phyloP scores from a whole-genome alignment of 2,329 filamentous ascomycete genomes.

The Aciculosporium take region DNA sequence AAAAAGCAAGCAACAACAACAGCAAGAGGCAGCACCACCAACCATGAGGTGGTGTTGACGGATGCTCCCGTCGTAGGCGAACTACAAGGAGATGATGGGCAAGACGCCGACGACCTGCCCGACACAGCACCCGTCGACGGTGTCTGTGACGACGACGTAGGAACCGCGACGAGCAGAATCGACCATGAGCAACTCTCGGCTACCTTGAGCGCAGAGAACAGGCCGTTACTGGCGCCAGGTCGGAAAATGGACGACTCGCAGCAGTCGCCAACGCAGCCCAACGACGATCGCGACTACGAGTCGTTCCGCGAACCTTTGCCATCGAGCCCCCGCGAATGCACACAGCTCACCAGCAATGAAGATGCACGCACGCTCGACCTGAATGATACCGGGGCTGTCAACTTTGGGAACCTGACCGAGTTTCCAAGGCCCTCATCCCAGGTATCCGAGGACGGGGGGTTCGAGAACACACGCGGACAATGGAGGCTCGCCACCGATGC shows the following conservation, averaged over 20 bases:
- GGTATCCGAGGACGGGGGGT: slow-evolving; percentile 26
- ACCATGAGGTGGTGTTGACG: slow-evolving; percentile 3
- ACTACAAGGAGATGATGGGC: neutral
- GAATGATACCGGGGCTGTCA: slow-evolving; percentile 36
- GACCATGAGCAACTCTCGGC: slow-evolving; percentile 9
- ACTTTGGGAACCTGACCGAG: slow-evolving; percentile 26
- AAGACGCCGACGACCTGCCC: slow-evolving; percentile 1
- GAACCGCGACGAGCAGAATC: neutral
- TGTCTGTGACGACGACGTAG: neutral
- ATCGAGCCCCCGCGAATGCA: slow-evolving; percentile 15
- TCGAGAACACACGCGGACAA: slow-evolving; percentile 23
- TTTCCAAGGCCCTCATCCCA: slow-evolving; percentile 25
- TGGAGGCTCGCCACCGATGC: slow-evolving; percentile 24
- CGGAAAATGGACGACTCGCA: slow-evolving; percentile 31
- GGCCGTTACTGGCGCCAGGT: neutral
- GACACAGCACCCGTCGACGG: slow-evolving; percentile 1
- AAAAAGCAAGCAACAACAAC: slow-evolving; percentile 6
- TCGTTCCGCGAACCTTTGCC: slow-evolving; percentile 20
- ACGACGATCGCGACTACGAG: slow-evolving; percentile 42
- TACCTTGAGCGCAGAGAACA: neutral
- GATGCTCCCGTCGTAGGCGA: neutral
- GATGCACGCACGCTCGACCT: slow-evolving; percentile 26
- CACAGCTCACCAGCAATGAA: slow-evolving; percentile 15
- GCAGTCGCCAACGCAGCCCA: slow-evolving; percentile 41
- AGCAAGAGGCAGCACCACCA: neutral